Evolutionary conservation across 257 asterid genomes (phyloP), one percentile per base, ranked within the genome.

Genomic region (Solanum chilense): DNA sequence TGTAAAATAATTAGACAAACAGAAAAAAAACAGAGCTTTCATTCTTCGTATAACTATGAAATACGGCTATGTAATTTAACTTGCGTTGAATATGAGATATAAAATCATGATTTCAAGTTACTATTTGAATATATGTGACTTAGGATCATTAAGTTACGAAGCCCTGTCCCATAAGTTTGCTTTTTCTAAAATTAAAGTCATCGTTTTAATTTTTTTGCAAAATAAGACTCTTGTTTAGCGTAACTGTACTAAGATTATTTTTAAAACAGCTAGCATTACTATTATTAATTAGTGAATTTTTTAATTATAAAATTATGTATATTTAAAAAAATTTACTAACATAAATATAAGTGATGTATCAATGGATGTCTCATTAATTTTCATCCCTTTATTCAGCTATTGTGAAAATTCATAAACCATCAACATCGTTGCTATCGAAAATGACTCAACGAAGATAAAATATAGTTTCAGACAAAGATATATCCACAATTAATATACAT

Each of bases 391-490:
- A 77, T 25, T 77, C 39, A 42, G 37, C 29, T 44, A 44, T 77
- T 44, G 62, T 77, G 84, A 44, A 77, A 56, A 56, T 25, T 77
- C 83, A 78, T 78, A 45, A 45, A 8, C 27, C 25, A 15, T 78
- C 64, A 44, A 45, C 84, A 78, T 78, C 64, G 45, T 25, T 25
- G 16, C 84, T 15, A 78, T 15, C 64, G 64, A 78, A 45, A 25
- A 78, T 25, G 84, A 78, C 84, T 44, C 23, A 78, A 45, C 35
- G 25, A 78, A 25, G 9, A 78, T 78, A 41, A 12, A 78, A 4
- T 15, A 75, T 41, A 76, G 10, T 9, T 44, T 44, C 64, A 44
- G 33, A 44, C 12, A 44, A 27, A 77, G 39, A 77, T 25, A 77
- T 77, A 25, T 44, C 37, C 83, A 25, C 39, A 77, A 25, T 11